These are phyloP conservation scores for Cytospora piceicola DNA, from an alignment of 2,329 filamentous ascomycete genomes.

Conservation along the genomic window DNA sequence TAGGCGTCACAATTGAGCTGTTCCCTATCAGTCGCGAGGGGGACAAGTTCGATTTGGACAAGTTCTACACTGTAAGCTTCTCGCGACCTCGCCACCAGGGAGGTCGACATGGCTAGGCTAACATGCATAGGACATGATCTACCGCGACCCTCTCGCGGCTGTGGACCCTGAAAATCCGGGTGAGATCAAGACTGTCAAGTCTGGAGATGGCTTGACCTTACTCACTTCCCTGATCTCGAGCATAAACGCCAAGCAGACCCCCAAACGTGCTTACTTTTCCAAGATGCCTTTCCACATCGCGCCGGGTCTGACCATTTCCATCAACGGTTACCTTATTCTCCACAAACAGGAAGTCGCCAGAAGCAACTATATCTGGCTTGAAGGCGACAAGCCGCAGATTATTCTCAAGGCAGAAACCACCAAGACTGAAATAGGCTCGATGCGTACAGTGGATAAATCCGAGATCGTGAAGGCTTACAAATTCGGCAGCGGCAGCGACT, in stretches of 20 bases:
- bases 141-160: conserved; percentile 65
- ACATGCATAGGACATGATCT: conserved; percentile 77
- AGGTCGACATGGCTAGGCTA: not conserved
- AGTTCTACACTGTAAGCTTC: conserved; percentile 86
- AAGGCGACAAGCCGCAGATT: conserved; percentile 77
- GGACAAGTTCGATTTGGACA: conserved; percentile 75
- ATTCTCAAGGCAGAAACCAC: conserved; percentile 76
- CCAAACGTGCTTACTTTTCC: conserved; percentile 84
- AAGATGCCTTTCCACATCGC: conserved; percentile 87
- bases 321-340: conserved; percentile 90
- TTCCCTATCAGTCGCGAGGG: conserved; percentile 81
- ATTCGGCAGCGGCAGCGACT: conserved; percentile 90
- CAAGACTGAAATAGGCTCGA: conserved; percentile 76
- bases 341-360: conserved; percentile 81
- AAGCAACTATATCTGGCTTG: conserved; percentile 83
- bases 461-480: conserved; percentile 94
- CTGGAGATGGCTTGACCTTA: conserved; percentile 75
- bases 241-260: conserved; percentile 86
- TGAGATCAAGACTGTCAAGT: conserved; percentile 66
- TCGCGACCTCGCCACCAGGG: no score
- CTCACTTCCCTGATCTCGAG: conserved; percentile 82
- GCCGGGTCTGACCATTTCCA: conserved; percentile 80
- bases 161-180: conserved; percentile 68
- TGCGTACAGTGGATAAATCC: conserved; percentile 73
- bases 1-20: conserved; percentile 88